Evolutionary conservation across 495 filamentous ascomycete species (phyloP).

Genomic region (Achaetomiella virescens): DNA sequence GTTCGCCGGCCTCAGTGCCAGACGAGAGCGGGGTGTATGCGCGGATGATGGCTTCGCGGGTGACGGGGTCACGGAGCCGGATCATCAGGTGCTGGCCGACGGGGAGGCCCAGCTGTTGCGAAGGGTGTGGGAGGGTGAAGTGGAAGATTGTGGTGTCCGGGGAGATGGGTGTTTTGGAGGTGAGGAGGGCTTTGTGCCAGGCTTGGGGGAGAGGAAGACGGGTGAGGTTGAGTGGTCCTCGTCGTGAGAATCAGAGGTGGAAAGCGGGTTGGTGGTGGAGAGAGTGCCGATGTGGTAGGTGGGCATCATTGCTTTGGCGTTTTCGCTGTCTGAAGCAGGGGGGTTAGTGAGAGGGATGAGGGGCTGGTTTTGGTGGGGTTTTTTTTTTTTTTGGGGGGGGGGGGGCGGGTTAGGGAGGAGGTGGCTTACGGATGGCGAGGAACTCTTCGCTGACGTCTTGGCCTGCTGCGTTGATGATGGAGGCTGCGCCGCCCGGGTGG

Average conservation of each 20-base stretch:
- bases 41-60: constrained; percentile 68
- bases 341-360: constrained; percentile 14
- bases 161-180: constrained; percentile 60
- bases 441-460: constrained; percentile 91
- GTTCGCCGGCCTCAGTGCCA: constrained; percentile 49
- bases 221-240: constrained; percentile 23
- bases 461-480: constrained; percentile 78
- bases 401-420: not conserved
- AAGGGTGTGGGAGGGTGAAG: constrained; percentile 67
- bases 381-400: not conserved
- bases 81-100: constrained; percentile 88
- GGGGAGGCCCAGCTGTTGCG: constrained; percentile 72
- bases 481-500: constrained; percentile 85
- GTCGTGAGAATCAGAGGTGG: constrained; percentile 43
- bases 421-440: constrained; percentile 77
- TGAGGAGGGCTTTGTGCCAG: constrained; percentile 67
- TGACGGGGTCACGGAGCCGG: constrained; percentile 64
- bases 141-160: constrained; percentile 80
- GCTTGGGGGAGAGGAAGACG: constrained; percentile 60
- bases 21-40: constrained; percentile 86
- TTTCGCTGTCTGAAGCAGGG: constrained; percentile 65
- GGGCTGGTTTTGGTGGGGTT: constrained; percentile 3
- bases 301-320: constrained; percentile 87
- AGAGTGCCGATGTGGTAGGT: constrained; percentile 77
- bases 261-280: constrained; percentile 56